These are phyloP conservation scores for Ajuga chamaepitys DNA, from an alignment of 257 asterid species.

Conservation along the genomic window DNA sequence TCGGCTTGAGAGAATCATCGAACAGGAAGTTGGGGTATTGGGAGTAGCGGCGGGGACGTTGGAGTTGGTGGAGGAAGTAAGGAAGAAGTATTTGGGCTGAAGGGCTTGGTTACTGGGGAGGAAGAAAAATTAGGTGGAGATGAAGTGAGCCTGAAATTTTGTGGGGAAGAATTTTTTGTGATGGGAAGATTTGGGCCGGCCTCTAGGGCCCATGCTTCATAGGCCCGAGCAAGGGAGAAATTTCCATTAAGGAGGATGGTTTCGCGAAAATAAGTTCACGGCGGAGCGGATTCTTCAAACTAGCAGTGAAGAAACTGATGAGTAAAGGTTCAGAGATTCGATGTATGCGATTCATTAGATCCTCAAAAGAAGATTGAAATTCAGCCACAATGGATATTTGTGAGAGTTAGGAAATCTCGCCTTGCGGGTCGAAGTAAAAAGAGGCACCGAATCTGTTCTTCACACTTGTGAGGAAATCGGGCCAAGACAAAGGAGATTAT, in stretches of 20 bases:
- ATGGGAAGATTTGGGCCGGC: too few relatives aligned
- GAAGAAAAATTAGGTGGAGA: too few relatives aligned
- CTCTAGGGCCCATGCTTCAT: too few relatives aligned
- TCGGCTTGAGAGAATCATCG: too few relatives aligned
- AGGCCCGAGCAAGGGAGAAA: not conserved
- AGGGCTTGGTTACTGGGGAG: too few relatives aligned
- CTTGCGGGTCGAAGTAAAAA: not conserved
- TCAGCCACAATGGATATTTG: not conserved
- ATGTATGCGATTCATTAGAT: not conserved
- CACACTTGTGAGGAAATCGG: not conserved
- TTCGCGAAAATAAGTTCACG: not conserved
- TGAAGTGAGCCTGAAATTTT: too few relatives aligned
- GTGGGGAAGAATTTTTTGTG: too few relatives aligned
- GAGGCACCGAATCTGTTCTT: not conserved
- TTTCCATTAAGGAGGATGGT: not conserved
- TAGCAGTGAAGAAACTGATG: not conserved
- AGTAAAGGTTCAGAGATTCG: not conserved
- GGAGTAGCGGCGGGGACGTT: too few relatives aligned
- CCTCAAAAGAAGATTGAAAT: not conserved
- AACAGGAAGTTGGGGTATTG: too few relatives aligned
- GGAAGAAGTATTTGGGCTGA: too few relatives aligned
- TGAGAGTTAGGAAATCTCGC: not conserved
- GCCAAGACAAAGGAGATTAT: too few relatives aligned
- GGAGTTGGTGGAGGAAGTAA: too few relatives aligned
- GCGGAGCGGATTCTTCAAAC: not conserved